Evolutionary conservation across 257 asterid species (phyloP).

Genomic region (Pogostemon cablin): DNA sequence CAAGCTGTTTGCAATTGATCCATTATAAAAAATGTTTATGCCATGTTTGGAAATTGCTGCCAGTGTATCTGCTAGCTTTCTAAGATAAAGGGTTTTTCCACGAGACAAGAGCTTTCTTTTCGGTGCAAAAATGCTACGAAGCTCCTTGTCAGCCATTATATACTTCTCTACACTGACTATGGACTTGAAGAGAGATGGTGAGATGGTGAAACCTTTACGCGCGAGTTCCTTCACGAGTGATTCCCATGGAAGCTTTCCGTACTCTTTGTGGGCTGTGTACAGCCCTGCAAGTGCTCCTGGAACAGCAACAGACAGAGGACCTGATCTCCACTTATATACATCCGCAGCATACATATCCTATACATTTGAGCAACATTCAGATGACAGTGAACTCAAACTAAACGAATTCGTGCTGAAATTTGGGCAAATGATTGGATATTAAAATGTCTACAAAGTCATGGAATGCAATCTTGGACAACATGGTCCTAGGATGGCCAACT

Average conservation of each 20-base stretch:
- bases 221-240: conserved; percentile 36
- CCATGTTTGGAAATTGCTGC: conserved; percentile 38
- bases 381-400: too few species aligned
- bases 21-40: conserved; percentile 39
- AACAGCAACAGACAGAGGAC: conserved; percentile 50
- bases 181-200: conserved; percentile 32
- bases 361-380: neutral
- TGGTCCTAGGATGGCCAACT: too few species aligned
- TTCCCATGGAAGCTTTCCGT: conserved; percentile 48
- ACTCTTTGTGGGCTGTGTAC: conserved; percentile 43
- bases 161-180: neutral
- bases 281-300: conserved; percentile 66
- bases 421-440: too few species aligned
- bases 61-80: conserved; percentile 40
- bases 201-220: conserved; percentile 41
- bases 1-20: conserved; percentile 43
- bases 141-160: conserved; percentile 23
- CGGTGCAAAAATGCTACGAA: conserved; percentile 39
- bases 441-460: too few species aligned
- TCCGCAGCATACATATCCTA: conserved; percentile 43
- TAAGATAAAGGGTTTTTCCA: conserved; percentile 36
- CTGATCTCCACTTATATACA: conserved; percentile 17
- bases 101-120: conserved; percentile 39
- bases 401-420: neutral
- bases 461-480: too few species aligned